Percentiles rank a stretch among this genome's conserved stretches.
phyloP scores from a whole-genome alignment of 192 early-diverging fungal species.

The Coemansia sp. region DNA sequence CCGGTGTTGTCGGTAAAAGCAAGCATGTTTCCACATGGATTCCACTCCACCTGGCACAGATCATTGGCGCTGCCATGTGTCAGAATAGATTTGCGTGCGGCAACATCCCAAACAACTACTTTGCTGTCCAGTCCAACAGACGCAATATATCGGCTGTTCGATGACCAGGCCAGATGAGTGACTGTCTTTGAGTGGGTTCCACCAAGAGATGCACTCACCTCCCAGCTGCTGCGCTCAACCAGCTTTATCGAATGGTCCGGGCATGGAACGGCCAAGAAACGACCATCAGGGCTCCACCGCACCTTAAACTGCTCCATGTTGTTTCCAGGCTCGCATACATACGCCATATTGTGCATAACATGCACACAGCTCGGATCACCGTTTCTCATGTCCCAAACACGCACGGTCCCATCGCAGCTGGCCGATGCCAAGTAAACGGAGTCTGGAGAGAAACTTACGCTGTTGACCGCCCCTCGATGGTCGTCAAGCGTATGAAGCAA shows the following conservation, averaged over 20 bases:
- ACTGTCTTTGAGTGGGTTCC: slow-evolving; percentile 51
- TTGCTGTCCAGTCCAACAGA: slow-evolving; percentile 51
- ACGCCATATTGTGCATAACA: slow-evolving; percentile 35
- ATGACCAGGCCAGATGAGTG: slow-evolving; percentile 61
- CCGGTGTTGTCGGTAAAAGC: slow-evolving; percentile 61
- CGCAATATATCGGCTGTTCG: slow-evolving; percentile 64
- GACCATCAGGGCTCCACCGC: slow-evolving; percentile 68
- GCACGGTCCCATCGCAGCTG: slow-evolving; percentile 63
- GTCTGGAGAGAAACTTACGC: slow-evolving; percentile 43
- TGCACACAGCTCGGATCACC: slow-evolving; percentile 50
- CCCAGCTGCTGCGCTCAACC: slow-evolving; percentile 43
- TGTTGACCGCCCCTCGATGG: slow-evolving; percentile 37
- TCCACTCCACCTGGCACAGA: slow-evolving; percentile 66
- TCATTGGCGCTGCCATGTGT: slow-evolving; percentile 35
- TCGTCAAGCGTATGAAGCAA: slow-evolving; percentile 38
- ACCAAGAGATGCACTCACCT: slow-evolving; percentile 22
- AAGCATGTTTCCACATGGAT: slow-evolving; percentile 65
- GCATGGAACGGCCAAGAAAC: slow-evolving; percentile 62
- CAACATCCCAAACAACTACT: slow-evolving; percentile 68
- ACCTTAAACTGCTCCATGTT: slow-evolving; percentile 42
- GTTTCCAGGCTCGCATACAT: slow-evolving; percentile 50
- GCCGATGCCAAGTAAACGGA: slow-evolving; percentile 47
- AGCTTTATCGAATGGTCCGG: slow-evolving; percentile 41
- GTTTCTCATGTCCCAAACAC: slow-evolving; percentile 64
- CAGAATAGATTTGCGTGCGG: slow-evolving; percentile 50